These are phyloP conservation scores for Camellia sinensis DNA, from an alignment of 148 eudicot species.

Conservation along the genomic window DNA sequence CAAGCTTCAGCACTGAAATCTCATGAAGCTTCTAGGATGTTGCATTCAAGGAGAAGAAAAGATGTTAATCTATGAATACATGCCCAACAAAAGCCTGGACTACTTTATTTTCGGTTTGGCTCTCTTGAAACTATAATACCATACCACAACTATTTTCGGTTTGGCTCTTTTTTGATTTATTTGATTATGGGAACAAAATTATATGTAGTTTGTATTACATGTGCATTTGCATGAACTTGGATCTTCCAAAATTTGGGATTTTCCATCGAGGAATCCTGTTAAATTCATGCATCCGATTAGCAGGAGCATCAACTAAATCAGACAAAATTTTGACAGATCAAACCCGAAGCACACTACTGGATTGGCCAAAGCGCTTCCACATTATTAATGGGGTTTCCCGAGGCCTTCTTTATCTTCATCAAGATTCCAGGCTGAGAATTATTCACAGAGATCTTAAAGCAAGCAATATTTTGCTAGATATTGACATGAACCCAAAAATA, in stretches of 20 bases:
- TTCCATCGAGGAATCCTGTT: background rate
- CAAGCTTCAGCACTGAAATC: slow-evolving; percentile 10
- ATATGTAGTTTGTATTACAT: no score
- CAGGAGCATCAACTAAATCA: no score
- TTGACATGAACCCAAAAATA: slow-evolving; percentile 13
- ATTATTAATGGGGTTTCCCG: slow-evolving; percentile 15
- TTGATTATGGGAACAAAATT: no score
- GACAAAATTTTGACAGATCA: background rate
- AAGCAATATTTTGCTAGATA: slow-evolving; percentile 14
- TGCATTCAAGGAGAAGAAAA: slow-evolving; percentile 5
- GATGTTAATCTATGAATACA: slow-evolving; percentile 3
- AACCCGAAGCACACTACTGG: background rate
- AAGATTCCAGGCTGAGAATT: slow-evolving; percentile 18
- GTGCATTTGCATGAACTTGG: no score
- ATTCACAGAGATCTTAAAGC: slow-evolving; percentile 21
- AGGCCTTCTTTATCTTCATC: slow-evolving; percentile 18
- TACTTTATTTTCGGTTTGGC: slow-evolving; percentile 2
- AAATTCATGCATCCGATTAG: background rate
- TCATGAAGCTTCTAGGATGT: slow-evolving; percentile 9
- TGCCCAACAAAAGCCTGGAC: slow-evolving; percentile 9
- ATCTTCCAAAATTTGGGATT: no score
- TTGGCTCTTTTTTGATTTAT: no score
- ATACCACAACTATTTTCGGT: no score
- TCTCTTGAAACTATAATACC: background rate
- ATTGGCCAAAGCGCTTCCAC: slow-evolving; percentile 14